Base-by-base conservation (phyloP, 2,329 filamentous ascomycete genomes). In the Pestalotiopsis sp. region DNA sequence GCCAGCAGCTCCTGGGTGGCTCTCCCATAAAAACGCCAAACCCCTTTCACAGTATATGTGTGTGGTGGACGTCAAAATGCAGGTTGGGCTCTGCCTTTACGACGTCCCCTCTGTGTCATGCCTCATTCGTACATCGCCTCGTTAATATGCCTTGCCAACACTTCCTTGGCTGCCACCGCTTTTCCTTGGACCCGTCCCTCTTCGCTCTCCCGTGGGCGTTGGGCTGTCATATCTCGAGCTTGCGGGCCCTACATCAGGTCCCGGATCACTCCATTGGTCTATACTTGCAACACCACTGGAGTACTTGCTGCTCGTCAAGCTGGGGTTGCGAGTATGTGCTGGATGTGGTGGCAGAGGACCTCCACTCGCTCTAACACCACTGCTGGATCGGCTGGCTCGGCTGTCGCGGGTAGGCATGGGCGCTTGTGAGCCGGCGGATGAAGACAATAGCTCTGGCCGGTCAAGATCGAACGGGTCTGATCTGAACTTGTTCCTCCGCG, bases 391-490 rank as follows among this genome's bases (percentile, higher is more conserved):
- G 70, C 57, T 73, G 70, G 66, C 71, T 64, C 58, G 62, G 69
- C 56, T 59, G 36, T 41, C 39, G 25, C 36, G 25, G 45, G 62
- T 70, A 71, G 38, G 71, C 69, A 12, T 71, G 73, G 7, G 73
- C 74, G 70, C 75, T 76, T 70, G 72, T 72, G 65, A 72, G 76
- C 68, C 75, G 75, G 68, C 76, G 75, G 2, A 79, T 76, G 62
- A 75, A 31, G 69, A 74, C 3, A 83, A 79, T 6, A 86, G 78
- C 73, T 87, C 82, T 41, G 86, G 82, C 58, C 82, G 78, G 75
- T 91, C 89, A n/a, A 91, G 81, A 72, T 91, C 89, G 73, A 91
- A 91, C 1, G 88, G 89, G 71, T 91, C 89, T 1, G 88, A 90
- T 59, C 88, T 86, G 75, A 89, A 88, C 74, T 88, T 89, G 73